These are phyloP conservation scores for Phytophthora quininea DNA, from an alignment of 352 stramenopile species.

Conservation along the genomic window DNA sequence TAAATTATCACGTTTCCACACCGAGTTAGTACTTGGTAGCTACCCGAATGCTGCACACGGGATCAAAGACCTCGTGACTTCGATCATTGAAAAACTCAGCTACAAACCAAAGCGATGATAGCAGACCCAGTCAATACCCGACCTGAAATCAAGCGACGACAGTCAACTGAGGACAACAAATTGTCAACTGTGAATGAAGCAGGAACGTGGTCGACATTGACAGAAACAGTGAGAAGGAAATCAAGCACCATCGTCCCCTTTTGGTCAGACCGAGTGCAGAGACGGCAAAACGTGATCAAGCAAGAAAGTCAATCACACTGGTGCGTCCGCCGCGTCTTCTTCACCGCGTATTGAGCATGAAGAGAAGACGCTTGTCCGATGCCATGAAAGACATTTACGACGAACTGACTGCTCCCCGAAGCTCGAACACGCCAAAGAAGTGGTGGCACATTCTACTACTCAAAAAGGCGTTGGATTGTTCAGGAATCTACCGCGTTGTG, in stretches of 20 bases:
- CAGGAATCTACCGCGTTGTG: constrained; percentile 4
- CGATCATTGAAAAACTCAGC: neutral
- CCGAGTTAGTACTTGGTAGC: constrained; percentile 58
- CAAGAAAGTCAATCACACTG: neutral
- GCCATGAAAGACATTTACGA: constrained; percentile 32
- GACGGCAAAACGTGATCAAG: neutral
- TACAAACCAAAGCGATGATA: neutral
- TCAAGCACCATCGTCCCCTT: neutral
- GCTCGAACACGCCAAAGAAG: constrained; percentile 1
- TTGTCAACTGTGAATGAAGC: neutral
- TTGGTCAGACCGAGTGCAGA: neutral
- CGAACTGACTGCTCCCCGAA: constrained; percentile 10
- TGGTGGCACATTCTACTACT: constrained; percentile 24
- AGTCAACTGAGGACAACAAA: neutral
- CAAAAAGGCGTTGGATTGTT: constrained; percentile 20
- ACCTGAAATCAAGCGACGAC: neutral
- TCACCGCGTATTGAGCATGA: constrained; percentile 31
- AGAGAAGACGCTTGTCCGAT: constrained; percentile 13
- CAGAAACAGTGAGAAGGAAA: neutral
- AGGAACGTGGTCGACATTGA: neutral
- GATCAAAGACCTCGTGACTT: constrained; percentile 29
- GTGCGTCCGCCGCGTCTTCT: constrained; percentile 26
- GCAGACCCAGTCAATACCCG: neutral
- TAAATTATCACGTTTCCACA: constrained; percentile 50
- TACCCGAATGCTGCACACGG: constrained; percentile 53